phyloP scores from a whole-genome alignment of 1,284 basidiomycete species.

The Coniferiporia weirii region DNA sequence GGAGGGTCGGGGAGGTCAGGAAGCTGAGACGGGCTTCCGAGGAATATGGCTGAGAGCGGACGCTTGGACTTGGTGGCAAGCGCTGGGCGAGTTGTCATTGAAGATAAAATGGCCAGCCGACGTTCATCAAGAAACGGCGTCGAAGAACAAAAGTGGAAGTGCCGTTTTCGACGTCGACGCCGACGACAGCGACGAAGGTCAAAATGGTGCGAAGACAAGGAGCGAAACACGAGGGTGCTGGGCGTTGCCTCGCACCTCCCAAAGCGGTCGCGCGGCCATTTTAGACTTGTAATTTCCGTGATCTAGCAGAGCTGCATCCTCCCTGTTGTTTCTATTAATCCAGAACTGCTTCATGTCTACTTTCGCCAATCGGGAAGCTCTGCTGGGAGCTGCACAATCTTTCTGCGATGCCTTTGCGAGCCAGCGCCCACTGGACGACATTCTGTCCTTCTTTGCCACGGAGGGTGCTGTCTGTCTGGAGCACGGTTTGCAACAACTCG shows the following conservation, averaged over 20 bases:
- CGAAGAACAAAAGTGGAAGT: not conserved
- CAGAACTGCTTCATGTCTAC: constrained; percentile 1
- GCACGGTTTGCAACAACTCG: constrained; percentile 49
- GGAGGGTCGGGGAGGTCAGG: constrained; percentile 69
- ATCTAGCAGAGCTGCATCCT: too few relatives aligned
- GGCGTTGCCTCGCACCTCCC: not conserved
- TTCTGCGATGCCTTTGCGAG: constrained; percentile 52
- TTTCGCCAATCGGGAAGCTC: constrained; percentile 24
- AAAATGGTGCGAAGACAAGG: constrained; percentile 7
- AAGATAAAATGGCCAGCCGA: constrained; percentile 6
- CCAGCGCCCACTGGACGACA: constrained; percentile 35
- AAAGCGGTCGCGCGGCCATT: not conserved
- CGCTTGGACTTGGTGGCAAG: constrained; percentile 16
- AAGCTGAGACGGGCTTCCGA: constrained; percentile 35
- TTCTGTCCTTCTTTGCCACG: constrained; percentile 48
- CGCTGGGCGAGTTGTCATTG: constrained; percentile 19
- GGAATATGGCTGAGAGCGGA: constrained; percentile 39
- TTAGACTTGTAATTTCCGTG: too few relatives aligned
- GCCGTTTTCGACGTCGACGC: constrained; percentile 11
- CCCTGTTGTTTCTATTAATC: too few relatives aligned
- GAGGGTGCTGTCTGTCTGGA: constrained; percentile 44
- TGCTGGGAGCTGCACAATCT: constrained; percentile 40
- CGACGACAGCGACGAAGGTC: constrained; percentile 10
- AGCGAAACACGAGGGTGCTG: not conserved
- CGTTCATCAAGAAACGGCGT: constrained; percentile 14